Evolutionary conservation across 257 asterid species (phyloP), one percentile per base, ranked within the genome.

Genomic region (Capsicum chinense): DNA sequence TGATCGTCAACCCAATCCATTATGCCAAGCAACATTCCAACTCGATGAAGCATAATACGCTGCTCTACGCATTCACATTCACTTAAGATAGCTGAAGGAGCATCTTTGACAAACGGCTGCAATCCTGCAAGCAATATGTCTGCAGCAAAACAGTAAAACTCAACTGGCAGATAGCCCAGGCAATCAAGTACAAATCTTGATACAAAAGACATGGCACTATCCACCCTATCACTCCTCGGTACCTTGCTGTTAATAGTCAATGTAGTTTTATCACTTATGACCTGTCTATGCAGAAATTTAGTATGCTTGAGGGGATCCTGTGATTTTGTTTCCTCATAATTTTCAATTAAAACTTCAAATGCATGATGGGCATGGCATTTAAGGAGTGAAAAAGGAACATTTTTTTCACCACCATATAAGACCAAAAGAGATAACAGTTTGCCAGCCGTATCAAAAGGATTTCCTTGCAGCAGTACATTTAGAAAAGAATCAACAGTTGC

Each of bases 11-110:
- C 89, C 99, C 99, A 96, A 79, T 96, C 98, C 86, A 88, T 78
- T 80, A 96, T 60, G 83, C 98, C 98, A 82, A 96, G 97, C 80
- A 94, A 89, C 85, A 94, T 82, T 60, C 99, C 99, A 81, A 94
- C 94, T 85, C 93, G 95, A 90, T 96, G 99, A 86, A 96, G 97
- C 89, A 94, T 91, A 87, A 94, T 83, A 81, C 95, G 94, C 79
- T 94, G 91, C 85, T 91, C 91, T 63, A 87, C 84, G 67, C 81
- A 81, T 85, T 90, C 90, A 87, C 99, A 94, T 88, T 90, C 95
- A 50, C 83, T 83, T 90, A 96, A 91, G 79, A 96, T 92, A 87
- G 91, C 91, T 67, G 87, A 90, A 84, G 93, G 93, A 88, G 90
- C 97, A 84, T 94, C 94, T 88, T 87, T 93, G 78, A 90, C 90